Evolutionary conservation across 768 basidiomycete species (phyloP).

Genomic region (Hysterangium stoloniferum): DNA sequence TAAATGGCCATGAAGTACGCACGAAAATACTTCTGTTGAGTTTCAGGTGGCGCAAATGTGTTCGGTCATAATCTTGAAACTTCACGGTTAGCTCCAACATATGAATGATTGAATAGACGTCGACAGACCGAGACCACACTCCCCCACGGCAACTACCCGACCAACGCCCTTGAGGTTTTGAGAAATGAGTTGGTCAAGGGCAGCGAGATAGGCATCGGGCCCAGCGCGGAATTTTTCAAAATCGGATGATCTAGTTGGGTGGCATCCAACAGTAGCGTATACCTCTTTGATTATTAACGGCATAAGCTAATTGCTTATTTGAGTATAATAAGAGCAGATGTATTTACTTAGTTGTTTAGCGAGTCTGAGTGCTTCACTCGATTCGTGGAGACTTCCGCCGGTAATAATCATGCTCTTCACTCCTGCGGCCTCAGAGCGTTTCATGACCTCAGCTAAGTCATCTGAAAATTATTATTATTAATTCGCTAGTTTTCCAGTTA

Average conservation of each 20-base stretch:
- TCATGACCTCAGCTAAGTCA: conserved; percentile 48
- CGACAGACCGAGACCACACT: conserved; percentile 64
- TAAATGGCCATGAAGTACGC: conserved; percentile 18
- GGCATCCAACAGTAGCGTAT: conserved; percentile 72
- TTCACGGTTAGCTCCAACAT: too few species aligned
- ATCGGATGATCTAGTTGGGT: conserved; percentile 68
- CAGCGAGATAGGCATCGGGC: conserved; percentile 51
- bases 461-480: conserved; percentile 30
- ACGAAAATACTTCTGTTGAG: conserved; percentile 62
- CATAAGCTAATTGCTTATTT: too few species aligned
- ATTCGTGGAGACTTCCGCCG: conserved; percentile 62
- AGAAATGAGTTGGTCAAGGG: conserved; percentile 47
- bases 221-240: conserved; percentile 53
- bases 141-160: conserved; percentile 65
- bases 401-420: conserved; percentile 71
- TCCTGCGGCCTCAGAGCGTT: conserved; percentile 49
- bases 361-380: conserved; percentile 48
- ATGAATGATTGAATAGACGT: too few species aligned
- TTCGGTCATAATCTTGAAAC: conserved; percentile 78
- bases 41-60: conserved; percentile 50
- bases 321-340: too few species aligned
- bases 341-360: conserved; percentile 47
- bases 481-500: not conserved
- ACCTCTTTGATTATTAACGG: conserved; percentile 45
- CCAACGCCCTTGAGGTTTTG: conserved; percentile 43